Conservation (phyloP, 345 rosid species). For the Populus pruinosa region DNA sequence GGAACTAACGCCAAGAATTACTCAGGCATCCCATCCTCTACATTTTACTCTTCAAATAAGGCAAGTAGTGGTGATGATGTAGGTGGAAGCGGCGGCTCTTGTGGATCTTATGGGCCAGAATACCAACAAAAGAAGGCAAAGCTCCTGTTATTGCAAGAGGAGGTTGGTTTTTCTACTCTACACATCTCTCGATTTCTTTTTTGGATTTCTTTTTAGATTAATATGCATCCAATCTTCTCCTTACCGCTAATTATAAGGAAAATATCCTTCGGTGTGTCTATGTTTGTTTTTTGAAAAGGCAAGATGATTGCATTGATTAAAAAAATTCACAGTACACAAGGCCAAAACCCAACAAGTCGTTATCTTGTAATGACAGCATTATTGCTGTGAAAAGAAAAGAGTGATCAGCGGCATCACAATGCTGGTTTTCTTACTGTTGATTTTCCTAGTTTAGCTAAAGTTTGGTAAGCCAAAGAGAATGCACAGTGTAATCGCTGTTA, state of each 20-base stretch:
- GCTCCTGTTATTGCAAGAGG: constrained; percentile 54
- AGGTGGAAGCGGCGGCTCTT: constrained; percentile 28
- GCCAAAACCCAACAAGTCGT: not conserved
- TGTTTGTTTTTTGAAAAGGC: too few species aligned
- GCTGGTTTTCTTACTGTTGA: not conserved
- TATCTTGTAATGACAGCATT: not conserved
- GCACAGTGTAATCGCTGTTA: constrained; percentile 10
- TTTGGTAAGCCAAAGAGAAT: not conserved
- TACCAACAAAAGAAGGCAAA: constrained; percentile 51
- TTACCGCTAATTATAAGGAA: too few species aligned
- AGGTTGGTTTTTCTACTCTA: constrained; percentile 36
- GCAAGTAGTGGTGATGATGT: constrained; percentile 16
- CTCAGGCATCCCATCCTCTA: constrained; percentile 18
- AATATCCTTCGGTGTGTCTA: too few species aligned
- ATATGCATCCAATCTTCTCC: not conserved
- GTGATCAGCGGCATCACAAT: not conserved
- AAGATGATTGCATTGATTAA: too few species aligned
- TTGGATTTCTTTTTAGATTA: not conserved
- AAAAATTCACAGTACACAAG: not conserved
- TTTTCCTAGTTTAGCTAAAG: not conserved
- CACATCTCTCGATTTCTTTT: not conserved
- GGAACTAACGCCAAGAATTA: constrained; percentile 10
- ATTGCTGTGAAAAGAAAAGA: not conserved
- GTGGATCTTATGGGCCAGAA: constrained; percentile 38
- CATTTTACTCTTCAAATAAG: constrained; percentile 27